Evolutionary conservation across 192 early-diverging fungal species (phyloP).

Genomic region (Cladochytrium replicatum): DNA sequence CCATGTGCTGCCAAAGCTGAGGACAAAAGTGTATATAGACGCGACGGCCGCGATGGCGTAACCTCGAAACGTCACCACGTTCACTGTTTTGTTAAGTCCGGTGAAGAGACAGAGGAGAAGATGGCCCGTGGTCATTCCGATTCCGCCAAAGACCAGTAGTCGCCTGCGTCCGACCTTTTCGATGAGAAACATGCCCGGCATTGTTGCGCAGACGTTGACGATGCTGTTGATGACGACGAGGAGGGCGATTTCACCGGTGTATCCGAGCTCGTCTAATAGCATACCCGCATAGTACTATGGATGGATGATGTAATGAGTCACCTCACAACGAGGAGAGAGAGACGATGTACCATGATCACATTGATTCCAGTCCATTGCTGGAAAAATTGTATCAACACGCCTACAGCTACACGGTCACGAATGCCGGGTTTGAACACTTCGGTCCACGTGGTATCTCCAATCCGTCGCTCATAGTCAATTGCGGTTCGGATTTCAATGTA

Average conservation of each 20-base stretch:
- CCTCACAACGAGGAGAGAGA: neutral
- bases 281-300: neutral
- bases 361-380: constrained; percentile 62
- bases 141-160: constrained; percentile 56
- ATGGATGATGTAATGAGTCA: neutral
- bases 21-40: constrained; percentile 66
- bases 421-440: constrained; percentile 1
- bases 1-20: constrained; percentile 69
- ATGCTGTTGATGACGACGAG: constrained; percentile 47
- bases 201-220: constrained; percentile 60
- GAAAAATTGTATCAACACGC: constrained; percentile 6
- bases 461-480: constrained; percentile 2
- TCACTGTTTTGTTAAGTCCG: constrained; percentile 19
- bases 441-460: neutral
- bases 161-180: constrained; percentile 67
- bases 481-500: neutral
- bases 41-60: constrained; percentile 32
- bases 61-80: neutral
- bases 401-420: neutral
- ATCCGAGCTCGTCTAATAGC: neutral
- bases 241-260: constrained; percentile 3
- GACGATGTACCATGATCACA: constrained; percentile 44
- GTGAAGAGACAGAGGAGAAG: constrained; percentile 48
- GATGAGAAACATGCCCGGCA: constrained; percentile 67
- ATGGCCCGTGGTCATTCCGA: constrained; percentile 42